Conservation (phyloP, 169 alveolate genomes). For the Eimeria praecox region DNA sequence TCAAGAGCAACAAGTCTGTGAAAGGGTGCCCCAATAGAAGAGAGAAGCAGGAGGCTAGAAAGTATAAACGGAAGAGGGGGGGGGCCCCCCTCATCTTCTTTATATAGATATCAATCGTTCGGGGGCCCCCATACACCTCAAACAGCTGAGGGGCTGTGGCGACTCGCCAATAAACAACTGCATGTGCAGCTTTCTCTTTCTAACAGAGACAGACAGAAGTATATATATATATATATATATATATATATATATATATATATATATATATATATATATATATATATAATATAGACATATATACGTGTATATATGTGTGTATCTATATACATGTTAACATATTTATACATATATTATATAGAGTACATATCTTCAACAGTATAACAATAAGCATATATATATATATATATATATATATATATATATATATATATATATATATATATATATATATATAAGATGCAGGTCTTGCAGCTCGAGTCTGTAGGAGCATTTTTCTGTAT, state of each 20-base stretch:
- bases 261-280: background rate
- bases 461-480: background rate
- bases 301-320: no score
- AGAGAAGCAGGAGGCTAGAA: no score
- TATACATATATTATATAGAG: no score
- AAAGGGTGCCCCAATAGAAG: no score
- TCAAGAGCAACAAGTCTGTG: no score
- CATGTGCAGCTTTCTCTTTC: background rate
- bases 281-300: background rate
- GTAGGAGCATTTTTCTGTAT: no score
- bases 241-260: background rate
- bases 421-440: no score
- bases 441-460: no score
- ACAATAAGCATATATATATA: no score
- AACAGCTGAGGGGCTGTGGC: background rate
- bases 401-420: no score
- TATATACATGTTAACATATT: no score
- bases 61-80: background rate
- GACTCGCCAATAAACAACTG: slow-evolving; percentile 11
- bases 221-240: background rate
- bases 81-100: background rate
- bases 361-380: no score
- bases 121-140: background rate
- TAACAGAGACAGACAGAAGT: background rate
- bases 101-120: background rate